phyloP scores from a whole-genome alignment of 768 basidiomycete genomes.

The Russula earlei region DNA sequence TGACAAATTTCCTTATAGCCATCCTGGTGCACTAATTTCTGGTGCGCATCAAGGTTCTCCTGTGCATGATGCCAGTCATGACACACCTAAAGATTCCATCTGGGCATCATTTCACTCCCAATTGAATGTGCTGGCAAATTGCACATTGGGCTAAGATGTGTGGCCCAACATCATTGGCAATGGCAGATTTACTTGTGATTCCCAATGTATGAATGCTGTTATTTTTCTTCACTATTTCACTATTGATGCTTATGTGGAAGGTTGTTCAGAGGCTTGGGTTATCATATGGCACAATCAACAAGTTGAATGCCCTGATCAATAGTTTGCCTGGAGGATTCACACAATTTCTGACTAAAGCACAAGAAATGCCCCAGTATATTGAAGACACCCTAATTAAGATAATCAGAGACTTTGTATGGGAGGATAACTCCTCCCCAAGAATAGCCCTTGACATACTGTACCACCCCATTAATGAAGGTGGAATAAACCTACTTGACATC shows the following conservation, averaged over 20 bases:
- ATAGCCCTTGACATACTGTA: not conserved
- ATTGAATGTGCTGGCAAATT: not conserved
- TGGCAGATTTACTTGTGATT: not conserved
- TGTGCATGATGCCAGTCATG: not conserved
- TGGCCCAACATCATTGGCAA: not conserved
- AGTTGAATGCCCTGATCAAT: not conserved
- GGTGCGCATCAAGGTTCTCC: too few relatives aligned
- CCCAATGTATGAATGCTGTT: not conserved
- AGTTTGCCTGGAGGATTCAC: not conserved
- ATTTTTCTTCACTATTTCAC: too few relatives aligned
- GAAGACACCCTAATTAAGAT: not conserved
- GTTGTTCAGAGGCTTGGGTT: not conserved
- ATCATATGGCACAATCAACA: not conserved
- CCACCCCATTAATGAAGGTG: not conserved
- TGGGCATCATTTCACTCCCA: not conserved
- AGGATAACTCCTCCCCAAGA: not conserved
- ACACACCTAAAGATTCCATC: not conserved
- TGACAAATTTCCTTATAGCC: too few relatives aligned
- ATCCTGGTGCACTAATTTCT: not conserved
- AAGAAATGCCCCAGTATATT: not conserved
- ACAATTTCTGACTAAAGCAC: not conserved
- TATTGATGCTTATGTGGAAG: not conserved
- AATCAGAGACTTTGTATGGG: slow-evolving; percentile 20
- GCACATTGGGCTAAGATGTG: not conserved
- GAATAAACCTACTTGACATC: slow-evolving; percentile 9